Percentiles rank a stretch among this genome's conserved stretches.
Evolutionary conservation across 352 stramenopile species (phyloP).

Genomic region (Globisporangium parvum): DNA sequence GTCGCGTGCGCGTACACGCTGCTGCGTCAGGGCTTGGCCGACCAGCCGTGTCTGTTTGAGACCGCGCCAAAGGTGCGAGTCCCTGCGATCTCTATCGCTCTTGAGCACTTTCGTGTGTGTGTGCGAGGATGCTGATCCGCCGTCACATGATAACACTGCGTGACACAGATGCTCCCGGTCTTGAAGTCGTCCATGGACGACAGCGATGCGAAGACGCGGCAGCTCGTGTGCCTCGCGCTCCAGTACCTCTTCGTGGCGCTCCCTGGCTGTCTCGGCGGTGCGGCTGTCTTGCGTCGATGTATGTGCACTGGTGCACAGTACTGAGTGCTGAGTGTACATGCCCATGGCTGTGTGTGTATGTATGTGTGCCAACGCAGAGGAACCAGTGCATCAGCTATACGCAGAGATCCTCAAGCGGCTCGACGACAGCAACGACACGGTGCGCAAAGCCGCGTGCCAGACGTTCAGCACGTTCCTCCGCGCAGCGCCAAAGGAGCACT

Average conservation of each 20-base stretch:
- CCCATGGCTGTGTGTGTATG: constrained; percentile 9
- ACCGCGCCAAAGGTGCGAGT: constrained; percentile 55
- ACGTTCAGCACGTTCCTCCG: constrained; percentile 86
- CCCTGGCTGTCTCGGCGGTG: constrained; percentile 68
- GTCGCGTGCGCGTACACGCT: constrained; percentile 85
- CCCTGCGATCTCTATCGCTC: background rate
- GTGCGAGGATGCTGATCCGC: background rate
- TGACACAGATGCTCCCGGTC: constrained; percentile 72
- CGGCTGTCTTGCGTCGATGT: no score
- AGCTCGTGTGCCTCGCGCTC: constrained; percentile 85
- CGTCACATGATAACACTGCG: no score
- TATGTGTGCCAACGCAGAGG: constrained; percentile 35
- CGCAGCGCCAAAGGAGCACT: constrained; percentile 77
- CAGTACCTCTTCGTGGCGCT: constrained; percentile 84
- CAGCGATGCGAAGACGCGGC: constrained; percentile 80
- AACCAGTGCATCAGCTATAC: constrained; percentile 88
- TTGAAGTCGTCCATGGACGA: constrained; percentile 88
- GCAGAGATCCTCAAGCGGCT: constrained; percentile 90
- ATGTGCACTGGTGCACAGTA: background rate
- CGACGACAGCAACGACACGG: constrained; percentile 89
- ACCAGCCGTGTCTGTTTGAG: constrained; percentile 78
- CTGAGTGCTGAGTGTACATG: background rate
- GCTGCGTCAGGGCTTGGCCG: constrained; percentile 65
- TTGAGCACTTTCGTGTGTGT: background rate
- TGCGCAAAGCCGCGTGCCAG: constrained; percentile 82